phyloP scores from a whole-genome alignment of 169 alveolate species.

The Miamiensis avidus region DNA sequence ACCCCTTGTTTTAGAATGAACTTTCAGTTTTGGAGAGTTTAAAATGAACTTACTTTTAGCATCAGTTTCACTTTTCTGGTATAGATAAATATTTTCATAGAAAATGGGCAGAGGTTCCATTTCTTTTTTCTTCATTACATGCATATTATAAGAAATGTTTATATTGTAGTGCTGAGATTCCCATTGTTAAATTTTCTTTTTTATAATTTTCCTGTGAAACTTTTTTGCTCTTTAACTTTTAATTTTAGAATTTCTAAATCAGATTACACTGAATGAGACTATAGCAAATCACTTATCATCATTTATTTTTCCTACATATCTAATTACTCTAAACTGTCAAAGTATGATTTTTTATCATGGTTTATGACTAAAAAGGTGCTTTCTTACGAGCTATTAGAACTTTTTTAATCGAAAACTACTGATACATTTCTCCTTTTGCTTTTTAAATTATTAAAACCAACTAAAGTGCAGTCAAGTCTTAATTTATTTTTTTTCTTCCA shows the following conservation, averaged over 20 bases:
- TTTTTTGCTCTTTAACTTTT: neutral
- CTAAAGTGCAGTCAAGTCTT: constrained; percentile 34
- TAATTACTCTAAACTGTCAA: neutral
- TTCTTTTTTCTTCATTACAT: too few species aligned
- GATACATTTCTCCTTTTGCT: constrained; percentile 35
- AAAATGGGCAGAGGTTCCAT: too few species aligned
- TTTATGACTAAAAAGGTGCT: neutral
- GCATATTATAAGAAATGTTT: too few species aligned
- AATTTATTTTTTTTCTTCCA: constrained; percentile 28
- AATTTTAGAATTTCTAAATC: constrained; percentile 1
- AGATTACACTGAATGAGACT: neutral
- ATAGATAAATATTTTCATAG: too few species aligned
- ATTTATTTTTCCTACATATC: constrained; percentile 10
- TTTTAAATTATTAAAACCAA: constrained; percentile 39
- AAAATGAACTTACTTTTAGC: too few species aligned
- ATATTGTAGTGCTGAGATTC: neutral
- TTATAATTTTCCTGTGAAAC: neutral
- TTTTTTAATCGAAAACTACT: constrained; percentile 1
- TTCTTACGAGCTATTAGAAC: too few species aligned
- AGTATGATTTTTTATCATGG: neutral
- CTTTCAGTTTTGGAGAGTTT: too few species aligned
- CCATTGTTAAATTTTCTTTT: too few species aligned
- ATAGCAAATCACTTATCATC: neutral
- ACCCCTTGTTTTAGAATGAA: too few species aligned
- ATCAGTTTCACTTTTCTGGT: too few species aligned